Conservation (phyloP, 345 rosid genomes). For the Lumnitzera littorea region DNA sequence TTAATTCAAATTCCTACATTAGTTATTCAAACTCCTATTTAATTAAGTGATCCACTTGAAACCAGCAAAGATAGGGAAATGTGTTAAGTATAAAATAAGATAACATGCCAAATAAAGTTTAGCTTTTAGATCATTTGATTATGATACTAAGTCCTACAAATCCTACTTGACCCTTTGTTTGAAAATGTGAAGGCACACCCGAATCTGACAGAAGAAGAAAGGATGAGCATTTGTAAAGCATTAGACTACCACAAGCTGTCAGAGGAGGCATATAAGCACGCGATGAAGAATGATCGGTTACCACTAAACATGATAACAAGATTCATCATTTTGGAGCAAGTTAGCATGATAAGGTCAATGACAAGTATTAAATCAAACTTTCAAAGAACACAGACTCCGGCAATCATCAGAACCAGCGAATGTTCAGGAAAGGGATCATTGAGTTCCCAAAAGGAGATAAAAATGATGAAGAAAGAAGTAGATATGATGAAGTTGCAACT, state of each 20-base stretch:
- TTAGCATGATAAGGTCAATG: conserved; percentile 26
- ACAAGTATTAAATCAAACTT: conserved; percentile 18
- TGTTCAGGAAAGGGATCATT: conserved; percentile 14
- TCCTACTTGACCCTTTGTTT: background rate
- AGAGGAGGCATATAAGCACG: conserved; percentile 38
- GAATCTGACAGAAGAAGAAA: conserved; percentile 36
- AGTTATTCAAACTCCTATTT: too few species aligned
- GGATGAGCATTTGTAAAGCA: conserved; percentile 26
- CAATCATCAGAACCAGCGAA: conserved; percentile 16
- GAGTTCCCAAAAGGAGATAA: conserved; percentile 27
- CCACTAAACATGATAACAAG: conserved; percentile 22
- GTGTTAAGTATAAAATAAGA: too few species aligned
- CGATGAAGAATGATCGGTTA: conserved; percentile 30
- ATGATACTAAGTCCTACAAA: too few species aligned
- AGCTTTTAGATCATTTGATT: too few species aligned
- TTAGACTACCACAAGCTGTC: conserved; percentile 42
- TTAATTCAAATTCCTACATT: too few species aligned
- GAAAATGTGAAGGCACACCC: conserved; percentile 36
- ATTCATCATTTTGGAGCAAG: conserved; percentile 40
- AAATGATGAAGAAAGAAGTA: conserved; percentile 42
- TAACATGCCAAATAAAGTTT: too few species aligned
- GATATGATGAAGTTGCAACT: conserved; percentile 43
- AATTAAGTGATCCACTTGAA: too few species aligned
- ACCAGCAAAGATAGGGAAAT: too few species aligned
- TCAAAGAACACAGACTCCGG: conserved; percentile 23